Base-by-base conservation (phyloP, 2,329 filamentous ascomycete species). In the Aspergillus quadrilineatus region DNA sequence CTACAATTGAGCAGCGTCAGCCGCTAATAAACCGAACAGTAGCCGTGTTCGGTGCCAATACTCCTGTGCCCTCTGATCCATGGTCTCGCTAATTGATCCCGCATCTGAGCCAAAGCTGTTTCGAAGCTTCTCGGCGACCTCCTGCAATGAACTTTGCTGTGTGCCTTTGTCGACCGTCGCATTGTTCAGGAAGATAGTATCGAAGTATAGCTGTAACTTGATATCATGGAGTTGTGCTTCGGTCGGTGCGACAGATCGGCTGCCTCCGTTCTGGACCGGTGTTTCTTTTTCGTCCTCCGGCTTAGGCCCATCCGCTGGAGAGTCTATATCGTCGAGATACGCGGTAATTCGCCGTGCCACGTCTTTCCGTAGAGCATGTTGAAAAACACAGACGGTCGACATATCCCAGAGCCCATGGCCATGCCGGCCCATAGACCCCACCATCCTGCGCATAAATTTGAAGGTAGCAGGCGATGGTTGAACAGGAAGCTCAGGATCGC, bases 21-120 rank as follows among this genome's bases (percentile, higher is more conserved):
- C 54, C 4, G 80, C 80, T 61, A 97, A 75, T 55, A 96, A 76
- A 2, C 89, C 91, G 75, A 97, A 96, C 28, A 97, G 73, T 60
- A 97, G 73, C 70, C 84, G 87, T 9, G 89, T 94, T 66, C 89
- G 85, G 77, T 88, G 90, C 85, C 90, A 94, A 72, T 94, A 95
- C 50, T 92, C 90, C 45, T 81, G 78, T 5, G 90, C 84, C 14
- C 80, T 77, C 72, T 87, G 89, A 63, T 69, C 73, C 37, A 95
- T 72, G 43, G 77, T 73, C 60, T 83, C 83, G 44, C 80, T 73
- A 14, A 75, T 77, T 5, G 73, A 75, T 9, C 29, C 50, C 30
- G 78, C 72, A 29, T 81, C 78, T 4, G 81, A 69, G 0, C 81
- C 80, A 6, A 87, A 65, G 2, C 78, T 80, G 29, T 69, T 63